phyloP scores from a whole-genome alignment of 768 basidiomycete species.

The Tulasnella calospora region DNA sequence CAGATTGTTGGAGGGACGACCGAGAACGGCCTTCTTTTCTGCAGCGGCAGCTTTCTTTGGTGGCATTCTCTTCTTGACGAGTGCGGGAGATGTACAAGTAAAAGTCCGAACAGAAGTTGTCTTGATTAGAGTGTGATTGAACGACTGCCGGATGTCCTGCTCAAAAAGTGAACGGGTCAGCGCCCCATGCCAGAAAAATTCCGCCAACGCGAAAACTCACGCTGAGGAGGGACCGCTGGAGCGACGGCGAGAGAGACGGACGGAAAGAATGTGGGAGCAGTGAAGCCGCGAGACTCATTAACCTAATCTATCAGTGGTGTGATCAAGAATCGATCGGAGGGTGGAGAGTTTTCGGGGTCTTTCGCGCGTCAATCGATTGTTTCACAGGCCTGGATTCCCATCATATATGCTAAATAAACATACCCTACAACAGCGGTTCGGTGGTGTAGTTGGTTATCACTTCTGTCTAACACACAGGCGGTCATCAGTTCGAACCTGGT shows the following conservation, averaged over 20 bases:
- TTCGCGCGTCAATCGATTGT: background rate
- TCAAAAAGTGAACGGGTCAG: background rate
- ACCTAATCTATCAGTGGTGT: background rate
- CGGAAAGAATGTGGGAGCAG: background rate
- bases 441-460: constrained; percentile 26
- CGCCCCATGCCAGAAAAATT: background rate
- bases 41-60: constrained; percentile 72
- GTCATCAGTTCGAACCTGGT: constrained; percentile 24
- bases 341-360: background rate
- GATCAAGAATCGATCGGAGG: background rate
- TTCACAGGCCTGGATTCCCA: background rate
- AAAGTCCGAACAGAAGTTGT: background rate
- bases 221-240: background rate
- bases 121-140: background rate
- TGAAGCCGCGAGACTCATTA: background rate
- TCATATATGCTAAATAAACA: background rate
- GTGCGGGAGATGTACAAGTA: constrained; percentile 1
- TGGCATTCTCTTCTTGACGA: constrained; percentile 58
- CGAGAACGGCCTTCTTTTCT: constrained; percentile 84
- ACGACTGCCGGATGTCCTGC: background rate
- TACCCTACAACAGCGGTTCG: background rate
- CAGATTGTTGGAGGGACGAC: constrained; percentile 92
- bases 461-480: constrained; percentile 27
- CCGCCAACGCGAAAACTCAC: background rate
- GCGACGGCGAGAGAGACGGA: background rate